phyloP scores from a whole-genome alignment of 2,329 filamentous ascomycete species.

The Erysiphe pisi region DNA sequence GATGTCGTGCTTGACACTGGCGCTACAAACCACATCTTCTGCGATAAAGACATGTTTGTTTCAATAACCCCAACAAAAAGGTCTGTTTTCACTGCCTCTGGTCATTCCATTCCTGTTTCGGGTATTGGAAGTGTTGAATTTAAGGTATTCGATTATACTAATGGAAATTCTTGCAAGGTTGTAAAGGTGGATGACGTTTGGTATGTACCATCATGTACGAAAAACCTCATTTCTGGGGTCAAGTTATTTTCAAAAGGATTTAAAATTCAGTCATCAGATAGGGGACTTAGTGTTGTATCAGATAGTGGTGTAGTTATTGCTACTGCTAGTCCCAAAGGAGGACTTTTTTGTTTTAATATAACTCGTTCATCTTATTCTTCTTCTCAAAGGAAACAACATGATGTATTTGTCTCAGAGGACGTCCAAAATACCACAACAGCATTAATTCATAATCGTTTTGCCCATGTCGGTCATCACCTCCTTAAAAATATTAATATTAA shows the following conservation, averaged over 20 bases:
- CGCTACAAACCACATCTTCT: not conserved
- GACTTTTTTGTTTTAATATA: conserved; percentile 12
- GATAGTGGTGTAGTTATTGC: not conserved
- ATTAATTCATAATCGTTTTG: not conserved
- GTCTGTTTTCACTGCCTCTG: not conserved
- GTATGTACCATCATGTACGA: conserved; percentile 12
- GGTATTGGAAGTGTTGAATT: not conserved
- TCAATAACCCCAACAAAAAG: not conserved
- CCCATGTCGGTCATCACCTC: not conserved
- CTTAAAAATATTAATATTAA: conserved; percentile 7
- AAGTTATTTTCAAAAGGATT: not conserved
- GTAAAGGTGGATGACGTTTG: conserved; percentile 1
- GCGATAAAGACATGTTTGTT: not conserved
- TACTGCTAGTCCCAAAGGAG: not conserved
- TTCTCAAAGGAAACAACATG: too few relatives aligned
- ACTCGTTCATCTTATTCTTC: too few relatives aligned
- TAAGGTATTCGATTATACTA: not conserved
- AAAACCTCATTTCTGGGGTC: conserved; percentile 15
- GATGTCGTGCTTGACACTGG: not conserved
- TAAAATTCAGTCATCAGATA: not conserved
- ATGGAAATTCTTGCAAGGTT: not conserved
- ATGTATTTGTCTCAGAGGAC: not conserved
- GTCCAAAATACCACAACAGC: not conserved
- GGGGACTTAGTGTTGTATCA: not conserved
- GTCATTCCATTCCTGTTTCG: not conserved